A percentile compares a stretch with the other conserved stretches of the same genome.
These are phyloP conservation scores for Gentiana straminea DNA, from an alignment of 257 asterid species.

Conservation along the genomic window DNA sequence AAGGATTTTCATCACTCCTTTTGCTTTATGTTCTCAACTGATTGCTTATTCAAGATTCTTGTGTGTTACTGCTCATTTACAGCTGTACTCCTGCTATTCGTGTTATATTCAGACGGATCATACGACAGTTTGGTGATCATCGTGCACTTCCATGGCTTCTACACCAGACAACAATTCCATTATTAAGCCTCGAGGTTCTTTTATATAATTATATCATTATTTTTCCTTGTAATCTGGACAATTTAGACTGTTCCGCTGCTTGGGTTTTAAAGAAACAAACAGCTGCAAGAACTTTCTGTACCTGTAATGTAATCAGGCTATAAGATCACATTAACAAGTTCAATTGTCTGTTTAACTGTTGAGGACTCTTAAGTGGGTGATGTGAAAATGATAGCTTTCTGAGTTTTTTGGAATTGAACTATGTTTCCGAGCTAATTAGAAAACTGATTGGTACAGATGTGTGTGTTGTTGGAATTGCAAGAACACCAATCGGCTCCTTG, in stretches of 20 bases:
- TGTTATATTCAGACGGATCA: background rate
- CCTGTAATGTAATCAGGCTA: too few relatives aligned
- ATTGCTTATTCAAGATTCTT: background rate
- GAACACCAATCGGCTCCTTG: conserved; percentile 86
- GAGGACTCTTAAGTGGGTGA: too few relatives aligned
- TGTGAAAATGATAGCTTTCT: too few relatives aligned
- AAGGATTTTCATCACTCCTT: too few relatives aligned
- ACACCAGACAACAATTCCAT: conserved; percentile 20
- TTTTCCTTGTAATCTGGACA: background rate
- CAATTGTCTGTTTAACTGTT: too few relatives aligned
- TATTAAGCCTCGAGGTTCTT: conserved; percentile 51
- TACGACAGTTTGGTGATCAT: background rate
- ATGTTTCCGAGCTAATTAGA: background rate
- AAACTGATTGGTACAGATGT: conserved; percentile 48
- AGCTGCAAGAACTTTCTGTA: too few relatives aligned
- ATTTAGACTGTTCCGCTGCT: too few relatives aligned
- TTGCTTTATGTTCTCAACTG: too few relatives aligned
- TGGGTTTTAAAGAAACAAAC: too few relatives aligned
- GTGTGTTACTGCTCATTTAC: too few relatives aligned
- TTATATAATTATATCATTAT: background rate
- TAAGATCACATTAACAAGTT: too few relatives aligned
- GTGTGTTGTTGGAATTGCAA: conserved; percentile 88
- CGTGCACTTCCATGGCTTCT: conserved; percentile 29
- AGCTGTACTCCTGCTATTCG: background rate
- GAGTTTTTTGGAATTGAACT: background rate